Evolutionary conservation across 83 land plant species (phyloP).

Genomic region (Diphasiastrum complanatum): DNA sequence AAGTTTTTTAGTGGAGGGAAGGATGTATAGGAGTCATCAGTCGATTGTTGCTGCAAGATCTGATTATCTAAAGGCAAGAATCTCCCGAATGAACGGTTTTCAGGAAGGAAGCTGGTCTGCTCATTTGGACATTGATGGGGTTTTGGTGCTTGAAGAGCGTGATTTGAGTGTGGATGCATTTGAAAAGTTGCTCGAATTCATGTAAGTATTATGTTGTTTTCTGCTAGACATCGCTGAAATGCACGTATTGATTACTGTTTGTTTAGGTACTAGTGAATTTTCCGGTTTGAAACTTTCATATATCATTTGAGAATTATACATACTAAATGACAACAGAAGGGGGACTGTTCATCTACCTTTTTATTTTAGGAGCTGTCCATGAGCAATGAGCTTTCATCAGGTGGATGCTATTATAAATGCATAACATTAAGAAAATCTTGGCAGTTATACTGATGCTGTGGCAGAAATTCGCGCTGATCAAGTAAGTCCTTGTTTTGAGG

Average conservation of each 20-base stretch:
- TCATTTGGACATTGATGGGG: conserved; percentile 15
- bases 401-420: no score
- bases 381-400: not conserved
- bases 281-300: not conserved
- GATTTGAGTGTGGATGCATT: conserved; percentile 72
- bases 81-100: conserved; percentile 56
- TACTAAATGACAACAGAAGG: not conserved
- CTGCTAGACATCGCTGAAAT: no score
- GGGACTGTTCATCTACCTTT: not conserved
- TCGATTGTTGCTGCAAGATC: conserved; percentile 78
- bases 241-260: no score
- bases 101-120: conserved; percentile 34
- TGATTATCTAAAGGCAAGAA: conserved; percentile 75
- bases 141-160: conserved; percentile 70
- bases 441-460: conserved; percentile 86
- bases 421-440: no score
- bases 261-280: not conserved
- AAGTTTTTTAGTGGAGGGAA: conserved; percentile 54
- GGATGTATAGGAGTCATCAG: conserved; percentile 65
- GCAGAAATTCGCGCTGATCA: conserved; percentile 70
- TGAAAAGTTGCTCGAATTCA: conserved; percentile 84
- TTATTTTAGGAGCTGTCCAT: not conserved
- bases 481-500: conserved; percentile 31
- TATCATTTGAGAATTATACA: not conserved
- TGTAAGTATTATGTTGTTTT: conserved; percentile 47